phyloP scores from a whole-genome alignment of 345 rosid genomes.

The Cardamine resedifolia region DNA sequence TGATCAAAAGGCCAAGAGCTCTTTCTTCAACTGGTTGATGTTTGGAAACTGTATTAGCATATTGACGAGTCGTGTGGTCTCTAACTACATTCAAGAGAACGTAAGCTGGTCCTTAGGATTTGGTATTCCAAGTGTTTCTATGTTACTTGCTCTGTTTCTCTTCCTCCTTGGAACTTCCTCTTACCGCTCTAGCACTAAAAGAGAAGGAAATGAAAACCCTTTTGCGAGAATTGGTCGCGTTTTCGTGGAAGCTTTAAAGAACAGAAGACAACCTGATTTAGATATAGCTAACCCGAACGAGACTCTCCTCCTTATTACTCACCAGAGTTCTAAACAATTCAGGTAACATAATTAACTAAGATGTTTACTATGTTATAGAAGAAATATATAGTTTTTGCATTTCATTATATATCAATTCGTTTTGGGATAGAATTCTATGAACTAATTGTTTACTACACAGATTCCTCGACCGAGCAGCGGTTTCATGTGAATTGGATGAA shows the following conservation, averaged over 20 bases:
- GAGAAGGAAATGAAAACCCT: constrained; percentile 14
- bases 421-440: neutral
- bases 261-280: constrained; percentile 2
- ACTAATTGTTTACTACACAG: constrained; percentile 29
- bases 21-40: constrained; percentile 80
- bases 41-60: constrained; percentile 57
- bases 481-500: constrained; percentile 38
- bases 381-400: neutral
- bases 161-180: constrained; percentile 37
- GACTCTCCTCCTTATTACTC: constrained; percentile 21
- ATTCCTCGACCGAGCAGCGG: constrained; percentile 49
- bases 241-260: constrained; percentile 33
- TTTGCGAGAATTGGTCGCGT: constrained; percentile 39
- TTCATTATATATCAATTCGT: neutral
- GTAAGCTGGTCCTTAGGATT: constrained; percentile 76
- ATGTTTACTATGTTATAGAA: neutral
- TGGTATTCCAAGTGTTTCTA: constrained; percentile 37
- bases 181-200: constrained; percentile 25
- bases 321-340: constrained; percentile 41
- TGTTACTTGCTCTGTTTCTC: constrained; percentile 34
- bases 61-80: constrained; percentile 40
- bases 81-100: constrained; percentile 71
- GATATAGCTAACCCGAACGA: constrained; percentile 5
- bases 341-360: constrained; percentile 34
- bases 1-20: constrained; percentile 57